Percentiles rank a stretch among this genome's conserved stretches.
These are phyloP conservation scores for Tylopilus plumbeoviolaceoides DNA, from an alignment of 768 basidiomycete species.

Conservation along the genomic window DNA sequence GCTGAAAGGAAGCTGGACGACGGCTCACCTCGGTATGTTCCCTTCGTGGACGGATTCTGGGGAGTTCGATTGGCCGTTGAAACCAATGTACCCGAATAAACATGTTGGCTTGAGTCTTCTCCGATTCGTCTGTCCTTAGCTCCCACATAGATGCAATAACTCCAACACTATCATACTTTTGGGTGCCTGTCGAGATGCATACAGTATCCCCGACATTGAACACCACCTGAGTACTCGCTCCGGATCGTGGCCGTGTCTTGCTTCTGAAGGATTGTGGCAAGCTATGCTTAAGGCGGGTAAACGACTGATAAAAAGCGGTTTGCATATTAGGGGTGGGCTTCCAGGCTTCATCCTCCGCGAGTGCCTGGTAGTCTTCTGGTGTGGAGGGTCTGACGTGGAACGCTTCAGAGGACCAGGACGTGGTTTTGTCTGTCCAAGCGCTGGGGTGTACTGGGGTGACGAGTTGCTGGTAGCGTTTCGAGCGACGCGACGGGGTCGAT, in stretches of 20 bases:
- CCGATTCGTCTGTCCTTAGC: conserved; percentile 25
- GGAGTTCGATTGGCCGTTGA: conserved; percentile 59
- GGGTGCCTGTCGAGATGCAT: conserved; percentile 45
- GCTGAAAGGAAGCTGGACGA: conserved; percentile 3
- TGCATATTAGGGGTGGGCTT: conserved; percentile 12
- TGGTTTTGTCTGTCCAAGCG: conserved; percentile 26
- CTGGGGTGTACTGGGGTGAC: conserved; percentile 26
- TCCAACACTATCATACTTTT: conserved; percentile 55
- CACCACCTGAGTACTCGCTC: conserved; percentile 13
- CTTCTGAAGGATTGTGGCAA: conserved; percentile 16
- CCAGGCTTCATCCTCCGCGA: conserved; percentile 28
- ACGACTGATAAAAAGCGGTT: conserved; percentile 30
- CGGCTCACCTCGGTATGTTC: conserved; percentile 53
- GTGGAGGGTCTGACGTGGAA: conserved; percentile 18
- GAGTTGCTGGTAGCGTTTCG: conserved; percentile 34
- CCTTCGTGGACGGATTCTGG: conserved; percentile 55
- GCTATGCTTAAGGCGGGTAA: conserved; percentile 18
- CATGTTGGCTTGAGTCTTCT: conserved; percentile 39
- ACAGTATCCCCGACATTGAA: conserved; percentile 68
- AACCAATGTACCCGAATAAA: conserved; percentile 74
- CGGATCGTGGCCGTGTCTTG: conserved; percentile 11
- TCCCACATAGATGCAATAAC: conserved; percentile 76
- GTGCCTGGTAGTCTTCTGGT: conserved; percentile 24
- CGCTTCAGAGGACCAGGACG: conserved; percentile 26
- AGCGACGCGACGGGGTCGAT: conserved; percentile 34